phyloP scores from a whole-genome alignment of 345 rosid species.

The Tarenaya hassleriana region DNA sequence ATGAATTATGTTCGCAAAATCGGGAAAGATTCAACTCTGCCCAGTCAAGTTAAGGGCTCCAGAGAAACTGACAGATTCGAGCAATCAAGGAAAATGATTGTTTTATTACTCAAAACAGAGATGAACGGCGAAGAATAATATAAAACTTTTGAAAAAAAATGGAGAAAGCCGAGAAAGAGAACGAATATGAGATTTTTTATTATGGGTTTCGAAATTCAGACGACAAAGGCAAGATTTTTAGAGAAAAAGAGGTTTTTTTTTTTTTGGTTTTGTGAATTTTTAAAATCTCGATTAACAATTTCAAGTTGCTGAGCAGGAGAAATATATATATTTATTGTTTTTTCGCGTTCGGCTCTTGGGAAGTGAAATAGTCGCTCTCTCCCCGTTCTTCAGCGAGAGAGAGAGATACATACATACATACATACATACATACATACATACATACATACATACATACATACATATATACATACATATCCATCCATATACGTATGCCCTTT shows the following conservation, averaged over 20 bases:
- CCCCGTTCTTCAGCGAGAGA: too few relatives aligned
- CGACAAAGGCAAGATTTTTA: conserved; percentile 22
- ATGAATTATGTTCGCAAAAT: conserved; percentile 22
- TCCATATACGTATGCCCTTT: too few relatives aligned
- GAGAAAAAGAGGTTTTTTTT: conserved; percentile 16
- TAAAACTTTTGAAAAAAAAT: too few relatives aligned
- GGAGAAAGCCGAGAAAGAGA: conserved; percentile 18
- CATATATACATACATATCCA: too few relatives aligned
- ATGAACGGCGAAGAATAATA: conserved; percentile 34
- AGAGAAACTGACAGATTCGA: neutral
- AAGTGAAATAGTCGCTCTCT: conserved; percentile 12
- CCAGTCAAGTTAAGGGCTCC: conserved; percentile 9
- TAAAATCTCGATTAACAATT: too few relatives aligned
- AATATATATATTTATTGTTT: too few relatives aligned
- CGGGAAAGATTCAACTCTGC: conserved; percentile 14
- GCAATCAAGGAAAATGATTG: neutral
- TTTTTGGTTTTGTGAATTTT: neutral
- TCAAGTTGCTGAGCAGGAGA: conserved; percentile 21
- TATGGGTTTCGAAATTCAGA: conserved; percentile 23
- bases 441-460: conserved; percentile 1
- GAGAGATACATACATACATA: neutral
- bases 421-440: neutral
- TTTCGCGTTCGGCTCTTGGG: conserved; percentile 14
- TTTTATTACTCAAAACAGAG: conserved; percentile 23
- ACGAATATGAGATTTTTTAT: conserved; percentile 20